A percentile compares a stretch with the other conserved stretches of the same genome.
These are phyloP conservation scores for Ephemerocybe angulata DNA, from an alignment of 768 basidiomycete genomes.

Conservation along the genomic window DNA sequence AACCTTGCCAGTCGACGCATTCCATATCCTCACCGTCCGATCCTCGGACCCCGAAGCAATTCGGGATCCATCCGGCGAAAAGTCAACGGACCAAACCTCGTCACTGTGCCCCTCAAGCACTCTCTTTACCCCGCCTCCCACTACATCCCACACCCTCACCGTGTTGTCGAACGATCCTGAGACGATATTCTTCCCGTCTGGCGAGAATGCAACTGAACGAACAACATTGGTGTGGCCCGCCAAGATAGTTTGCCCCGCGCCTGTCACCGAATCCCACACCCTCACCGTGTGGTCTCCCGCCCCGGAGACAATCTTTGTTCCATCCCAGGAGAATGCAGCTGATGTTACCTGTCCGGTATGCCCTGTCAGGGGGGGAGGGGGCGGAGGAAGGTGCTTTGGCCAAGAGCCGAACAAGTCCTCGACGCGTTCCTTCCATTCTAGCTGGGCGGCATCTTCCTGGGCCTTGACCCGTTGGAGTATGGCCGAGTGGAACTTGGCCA, in stretches of 20 bases:
- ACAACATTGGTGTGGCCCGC: slow-evolving; percentile 8
- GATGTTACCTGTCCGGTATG: background rate
- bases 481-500: too few species aligned
- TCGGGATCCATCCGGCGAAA: slow-evolving; percentile 4
- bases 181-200: slow-evolving; percentile 8
- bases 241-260: slow-evolving; percentile 1
- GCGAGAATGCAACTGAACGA: slow-evolving; percentile 10
- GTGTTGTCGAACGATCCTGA: background rate
- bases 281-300: slow-evolving; percentile 8
- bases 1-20: background rate
- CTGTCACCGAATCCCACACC: slow-evolving; percentile 16
- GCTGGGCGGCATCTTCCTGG: too few species aligned
- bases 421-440: too few species aligned
- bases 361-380: too few species aligned
- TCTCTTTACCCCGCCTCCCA: background rate
- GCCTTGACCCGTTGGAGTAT: too few species aligned
- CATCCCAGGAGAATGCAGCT: slow-evolving; percentile 8
- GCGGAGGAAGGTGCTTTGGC: too few species aligned
- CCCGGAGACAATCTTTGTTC: slow-evolving; percentile 14
- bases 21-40: background rate
- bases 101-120: background rate
- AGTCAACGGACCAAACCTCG: background rate
- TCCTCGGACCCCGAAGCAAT: background rate
- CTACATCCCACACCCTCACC: slow-evolving; percentile 6
- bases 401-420: too few species aligned